Evolutionary conservation across 2,329 filamentous ascomycete genomes (phyloP), one percentile per base, ranked within the genome.

Genomic region (Dactylellina drechsleri): DNA sequence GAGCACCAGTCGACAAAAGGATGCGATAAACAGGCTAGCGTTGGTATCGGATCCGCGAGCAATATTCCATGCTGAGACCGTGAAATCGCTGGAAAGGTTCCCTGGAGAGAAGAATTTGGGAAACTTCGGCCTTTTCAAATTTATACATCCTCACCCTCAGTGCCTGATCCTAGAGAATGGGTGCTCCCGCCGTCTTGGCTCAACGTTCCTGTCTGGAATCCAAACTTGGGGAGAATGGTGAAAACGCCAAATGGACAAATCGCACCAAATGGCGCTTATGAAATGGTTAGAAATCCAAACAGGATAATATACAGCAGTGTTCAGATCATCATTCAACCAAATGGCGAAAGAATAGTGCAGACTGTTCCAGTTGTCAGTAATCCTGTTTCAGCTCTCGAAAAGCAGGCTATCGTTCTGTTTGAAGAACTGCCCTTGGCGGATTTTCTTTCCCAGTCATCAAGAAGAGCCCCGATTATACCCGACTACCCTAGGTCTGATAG

Each of bases 251-350:
- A 52, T 10, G 59, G 71, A 1, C 1, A 60, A 18, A 23, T 53
- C 10, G 57, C 45, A n/a, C 43, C 16, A 2, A 18, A 36, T 10
- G 58, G 57, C 36, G 71, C 64, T 40, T 75, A 75, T 31, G 23
- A 65, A 26, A 64, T 59, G 45, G 52, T 52, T 16, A 41, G 28
- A 23, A 75, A 75, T 60, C 71, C 71, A 23, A 75, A 75, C 41
- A 75, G 64, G 26, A 59, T 75, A 4, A 49, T 75, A 7, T 75
- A 75, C 20, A 75, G 71, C 47, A 75, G 71, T 26, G 71, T 68
- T 13, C 64, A 64, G 26, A 57, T 75, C 16, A 58, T 41, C 13
- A 54, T 20, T 31, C 28, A 31, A 2, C 8, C 28, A 18, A 18
- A 56, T 26, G 64, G 53, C 4, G 2, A 18, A 20, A 59, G 40